These are phyloP conservation scores for Dianthus caryophyllus DNA, from an alignment of 148 eudicot species.

Conservation along the genomic window DNA sequence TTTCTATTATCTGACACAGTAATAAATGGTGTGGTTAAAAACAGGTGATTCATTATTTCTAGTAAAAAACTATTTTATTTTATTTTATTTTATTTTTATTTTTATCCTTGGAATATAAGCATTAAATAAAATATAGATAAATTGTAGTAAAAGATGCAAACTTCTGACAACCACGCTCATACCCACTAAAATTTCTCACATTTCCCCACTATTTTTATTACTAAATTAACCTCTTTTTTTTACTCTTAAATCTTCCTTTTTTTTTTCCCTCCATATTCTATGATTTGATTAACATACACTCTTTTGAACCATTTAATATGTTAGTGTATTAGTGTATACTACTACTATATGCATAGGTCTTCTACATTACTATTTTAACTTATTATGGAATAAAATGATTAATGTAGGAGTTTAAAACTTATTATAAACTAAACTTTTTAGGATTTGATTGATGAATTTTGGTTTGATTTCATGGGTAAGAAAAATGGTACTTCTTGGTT, in stretches of 20 bases:
- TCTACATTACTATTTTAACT: conserved; percentile 1
- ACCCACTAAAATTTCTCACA: conserved; percentile 31
- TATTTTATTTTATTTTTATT: no score
- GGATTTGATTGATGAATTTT: conserved; percentile 22
- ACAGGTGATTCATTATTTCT: no score
- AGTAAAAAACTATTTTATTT: no score
- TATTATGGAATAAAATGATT: background rate
- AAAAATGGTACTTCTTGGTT: conserved; percentile 59
- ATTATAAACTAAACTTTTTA: no score
- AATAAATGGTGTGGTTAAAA: no score
- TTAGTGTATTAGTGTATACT: no score
- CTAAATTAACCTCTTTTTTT: background rate
- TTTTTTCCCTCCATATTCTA: conserved; percentile 14
- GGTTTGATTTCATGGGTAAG: conserved; percentile 24
- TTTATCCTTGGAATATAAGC: conserved; percentile 12
- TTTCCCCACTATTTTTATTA: no score
- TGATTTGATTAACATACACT: conserved; percentile 13
- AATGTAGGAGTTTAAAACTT: no score
- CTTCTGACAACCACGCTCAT: conserved; percentile 36
- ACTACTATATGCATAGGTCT: background rate
- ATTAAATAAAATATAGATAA: conserved; percentile 7
- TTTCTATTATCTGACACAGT: no score
- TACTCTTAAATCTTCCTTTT: conserved; percentile 14
- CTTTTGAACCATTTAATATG: no score
- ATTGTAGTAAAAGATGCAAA: conserved; percentile 20